Base-by-base conservation (phyloP, 2,329 filamentous ascomycete species). In the Aspergillus melleus region DNA sequence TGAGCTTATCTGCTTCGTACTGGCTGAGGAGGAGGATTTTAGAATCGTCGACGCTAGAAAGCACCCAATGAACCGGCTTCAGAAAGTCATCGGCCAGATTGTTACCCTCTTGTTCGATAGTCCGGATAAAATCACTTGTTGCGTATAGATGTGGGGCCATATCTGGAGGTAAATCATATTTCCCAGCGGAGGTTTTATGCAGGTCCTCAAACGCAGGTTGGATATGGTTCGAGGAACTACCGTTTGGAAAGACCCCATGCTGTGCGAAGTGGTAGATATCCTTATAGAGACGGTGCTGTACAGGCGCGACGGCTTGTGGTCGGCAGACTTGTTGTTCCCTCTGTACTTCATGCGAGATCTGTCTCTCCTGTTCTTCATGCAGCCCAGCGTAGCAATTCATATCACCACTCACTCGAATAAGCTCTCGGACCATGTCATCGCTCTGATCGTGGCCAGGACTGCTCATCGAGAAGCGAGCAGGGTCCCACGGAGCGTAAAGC, bases 291-390 rank as follows among this genome's bases (percentile, higher is more conserved):
- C 16, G 4, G 22, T 62, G 55, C 16, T 16, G n/a, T 0, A 86
- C 62, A 0, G 86, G 77, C 0, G 65, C 32, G 1, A 77, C 74
- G 0, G 72, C 59, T 0, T 69, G 67, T 0, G 86, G 83, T 1
- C 75, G 78, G 63, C 88, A 77, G 0, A 85, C 64, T 52, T 89
- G 75, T 2, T 80, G 75, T 66, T 91, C 85, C 32, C 82, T 75
- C 63, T 91, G 85, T 0, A 84, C 80, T 61, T 92, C 88, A 0
- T 85, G 85, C 0, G 84, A 78, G 0, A 91, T 74, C 49, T 70
- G 52, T 16, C 88, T 79, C 67, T 91, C 88, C 63, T 91, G 86
- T 58, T 91, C 88, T 66, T 90, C 87, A 2, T 85, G 77, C n/a
- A 90, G 70, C 0, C 73, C 72, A 77, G 70, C 61, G 87, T 85